A percentile compares a stretch with the other conserved stretches of the same genome.
phyloP scores from a whole-genome alignment of 225 moss, liverwort and hornwort genomes.

The Ulota crispa region DNA sequence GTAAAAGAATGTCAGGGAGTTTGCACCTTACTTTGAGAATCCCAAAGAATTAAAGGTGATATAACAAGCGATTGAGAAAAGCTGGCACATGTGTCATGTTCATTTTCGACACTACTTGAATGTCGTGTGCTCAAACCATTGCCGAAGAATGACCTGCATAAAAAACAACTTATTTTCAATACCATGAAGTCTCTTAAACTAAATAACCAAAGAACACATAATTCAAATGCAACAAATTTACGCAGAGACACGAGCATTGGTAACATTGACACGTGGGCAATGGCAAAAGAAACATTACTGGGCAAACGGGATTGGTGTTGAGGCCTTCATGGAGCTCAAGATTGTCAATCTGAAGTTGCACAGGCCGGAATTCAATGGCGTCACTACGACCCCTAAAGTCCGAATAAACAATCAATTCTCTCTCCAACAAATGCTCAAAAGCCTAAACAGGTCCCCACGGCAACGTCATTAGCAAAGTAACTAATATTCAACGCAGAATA shows the following conservation, averaged over 20 bases:
- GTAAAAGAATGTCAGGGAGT: neutral
- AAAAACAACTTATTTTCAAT: neutral
- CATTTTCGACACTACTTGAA: slow-evolving; percentile 35
- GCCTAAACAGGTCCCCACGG: slow-evolving; percentile 56
- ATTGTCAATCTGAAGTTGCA: slow-evolving; percentile 77
- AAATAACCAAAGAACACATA: neutral
- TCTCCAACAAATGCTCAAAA: slow-evolving; percentile 88
- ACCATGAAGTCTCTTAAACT: neutral
- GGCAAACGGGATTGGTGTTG: slow-evolving; percentile 66
- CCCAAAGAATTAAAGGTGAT: neutral
- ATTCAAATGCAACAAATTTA: neutral
- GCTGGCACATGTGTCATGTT: neutral
- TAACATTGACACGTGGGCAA: neutral
- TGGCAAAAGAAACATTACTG: slow-evolving; percentile 42
- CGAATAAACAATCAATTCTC: slow-evolving; percentile 68
- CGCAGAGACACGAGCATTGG: neutral
- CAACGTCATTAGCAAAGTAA: slow-evolving; percentile 7
- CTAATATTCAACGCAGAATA: neutral
- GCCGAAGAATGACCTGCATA: slow-evolving; percentile 48
- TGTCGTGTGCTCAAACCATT: slow-evolving; percentile 63
- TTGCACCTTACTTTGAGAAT: slow-evolving; percentile 1
- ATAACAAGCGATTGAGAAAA: neutral
- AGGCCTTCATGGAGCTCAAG: slow-evolving; percentile 85
- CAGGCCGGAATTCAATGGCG: slow-evolving; percentile 81
- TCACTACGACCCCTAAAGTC: slow-evolving; percentile 71